Base-by-base conservation (phyloP, 768 basidiomycete species). In the Porphyrellus cyaneotinctus region DNA sequence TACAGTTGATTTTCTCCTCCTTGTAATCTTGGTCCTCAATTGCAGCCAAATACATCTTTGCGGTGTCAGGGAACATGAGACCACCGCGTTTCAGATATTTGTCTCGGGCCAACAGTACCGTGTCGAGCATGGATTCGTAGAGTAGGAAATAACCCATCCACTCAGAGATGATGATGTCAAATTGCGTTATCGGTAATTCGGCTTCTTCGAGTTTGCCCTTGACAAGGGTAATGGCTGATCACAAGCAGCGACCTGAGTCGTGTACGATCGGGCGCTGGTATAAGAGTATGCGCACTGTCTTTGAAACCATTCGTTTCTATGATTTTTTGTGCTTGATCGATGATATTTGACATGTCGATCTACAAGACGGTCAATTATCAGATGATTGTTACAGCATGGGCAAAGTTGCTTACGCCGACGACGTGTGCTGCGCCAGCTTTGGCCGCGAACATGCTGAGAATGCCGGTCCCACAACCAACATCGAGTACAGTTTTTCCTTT, bases 121-220 rank as follows among this genome's bases (percentile, higher is more conserved):
- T 97, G 74, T 99, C 95, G 60, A 98, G 84, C 97, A 99, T 98
- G 65, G 93, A 95, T 71, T 98, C 97, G 76, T 98, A 98, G 31
- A 99, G 83, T 45, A 98, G 78, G 81, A 98, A 97, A 75, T 99
- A 99, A 38, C 97, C 97, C 97, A 99, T 99, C 97, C 95, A 99
- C 71, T 99, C 97, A 56, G 94, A 97, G 67, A 99, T 91, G 74
- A 99, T 97, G 74, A 99, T 97, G 70, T 99, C 97, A 68, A 93
- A 97, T 70, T 95, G 76, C 57, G 89, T 74, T 65, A 95, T 83
- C 14, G 95, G 95, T 38, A 98, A 80, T 54, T 85, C 83, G 45
- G 84, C 75, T 42, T 99, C 95, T 70, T 99, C 95, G 54, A 99
- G 87, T 74, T 99, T 99, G 53, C 95, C 95, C 74, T 98, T 97